Conservation (phyloP, 2,329 filamentous ascomycete genomes). For the Penicillium sp. region DNA sequence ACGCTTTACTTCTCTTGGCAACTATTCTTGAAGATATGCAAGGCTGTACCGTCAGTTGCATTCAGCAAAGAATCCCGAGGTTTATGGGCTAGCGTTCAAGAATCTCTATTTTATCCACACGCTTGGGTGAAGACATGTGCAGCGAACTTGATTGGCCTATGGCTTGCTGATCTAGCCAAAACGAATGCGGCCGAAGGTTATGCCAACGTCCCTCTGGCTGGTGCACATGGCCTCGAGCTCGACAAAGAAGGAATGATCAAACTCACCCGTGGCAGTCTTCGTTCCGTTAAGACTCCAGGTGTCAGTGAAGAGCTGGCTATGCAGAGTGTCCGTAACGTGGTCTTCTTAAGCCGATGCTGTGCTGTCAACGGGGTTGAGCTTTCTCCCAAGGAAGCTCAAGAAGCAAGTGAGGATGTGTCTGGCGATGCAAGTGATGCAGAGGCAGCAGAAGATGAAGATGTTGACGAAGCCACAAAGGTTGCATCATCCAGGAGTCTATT, state of each 20-base stretch:
- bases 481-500: slow-evolving; percentile 50
- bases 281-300: slow-evolving; percentile 58
- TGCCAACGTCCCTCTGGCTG: slow-evolving; percentile 58
- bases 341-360: slow-evolving; percentile 70
- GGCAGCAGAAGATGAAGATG: slow-evolving; percentile 28
- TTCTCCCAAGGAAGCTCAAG: slow-evolving; percentile 37
- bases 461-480: slow-evolving; percentile 34
- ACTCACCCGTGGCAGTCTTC: slow-evolving; percentile 54
- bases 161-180: slow-evolving; percentile 73
- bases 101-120: slow-evolving; percentile 68
- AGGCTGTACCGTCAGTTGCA: slow-evolving; percentile 60
- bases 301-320: slow-evolving; percentile 71
- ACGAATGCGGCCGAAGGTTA: slow-evolving; percentile 54
- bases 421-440: slow-evolving; percentile 41
- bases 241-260: slow-evolving; percentile 60
- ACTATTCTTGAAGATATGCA: slow-evolving; percentile 63
- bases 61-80: slow-evolving; percentile 57
- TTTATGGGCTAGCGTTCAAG: slow-evolving; percentile 69
- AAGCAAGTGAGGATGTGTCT: slow-evolving; percentile 37
- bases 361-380: slow-evolving; percentile 53
- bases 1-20: slow-evolving; percentile 70
- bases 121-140: slow-evolving; percentile 72
- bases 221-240: slow-evolving; percentile 68
- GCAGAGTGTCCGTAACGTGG: slow-evolving; percentile 74
- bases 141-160: slow-evolving; percentile 69